These are phyloP conservation scores for Petasospora fabianii DNA, from an alignment of 1,139 yeast species.

Conservation along the genomic window DNA sequence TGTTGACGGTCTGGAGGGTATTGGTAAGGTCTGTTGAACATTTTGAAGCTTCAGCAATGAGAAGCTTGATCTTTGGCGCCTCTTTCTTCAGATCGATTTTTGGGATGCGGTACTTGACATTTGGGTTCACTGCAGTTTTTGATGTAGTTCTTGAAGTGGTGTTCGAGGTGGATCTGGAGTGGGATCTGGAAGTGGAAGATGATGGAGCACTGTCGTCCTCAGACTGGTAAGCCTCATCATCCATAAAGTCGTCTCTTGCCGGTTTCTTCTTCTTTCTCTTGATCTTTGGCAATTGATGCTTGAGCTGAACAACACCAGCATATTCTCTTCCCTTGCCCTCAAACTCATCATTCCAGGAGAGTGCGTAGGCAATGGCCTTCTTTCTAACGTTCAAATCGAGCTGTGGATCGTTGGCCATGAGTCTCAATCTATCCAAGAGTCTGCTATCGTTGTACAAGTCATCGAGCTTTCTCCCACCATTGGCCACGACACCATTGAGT, in stretches of 20 bases:
- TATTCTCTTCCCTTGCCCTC: conserved; percentile 47
- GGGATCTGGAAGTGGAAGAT: background rate
- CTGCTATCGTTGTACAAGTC: conserved; percentile 66
- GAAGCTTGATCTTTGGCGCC: conserved; percentile 63
- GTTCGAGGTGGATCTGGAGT: background rate
- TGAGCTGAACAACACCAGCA: conserved; percentile 46
- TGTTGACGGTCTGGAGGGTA: conserved; percentile 50
- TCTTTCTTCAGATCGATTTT: conserved; percentile 67
- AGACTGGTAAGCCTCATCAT: conserved; percentile 43
- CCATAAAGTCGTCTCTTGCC: conserved; percentile 37
- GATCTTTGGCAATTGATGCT: conserved; percentile 33
- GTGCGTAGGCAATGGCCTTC: conserved; percentile 46
- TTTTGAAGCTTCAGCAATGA: conserved; percentile 75
- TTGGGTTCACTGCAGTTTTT: conserved; percentile 37
- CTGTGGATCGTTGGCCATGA: conserved; percentile 36
- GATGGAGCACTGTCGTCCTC: conserved; percentile 19
- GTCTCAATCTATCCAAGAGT: conserved; percentile 61
- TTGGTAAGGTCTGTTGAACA: conserved; percentile 72
- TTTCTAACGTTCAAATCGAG: conserved; percentile 43
- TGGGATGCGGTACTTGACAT: conserved; percentile 59
- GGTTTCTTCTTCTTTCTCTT: conserved; percentile 22
- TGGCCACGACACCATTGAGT: conserved; percentile 71
- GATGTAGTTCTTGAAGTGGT: background rate
- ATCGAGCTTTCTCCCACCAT: conserved; percentile 52
- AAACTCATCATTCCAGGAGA: conserved; percentile 62